Evolutionary conservation across 2,329 filamentous ascomycete species (phyloP), one percentile per base, ranked within the genome.

Genomic region (Knoxdaviesia capensis): DNA sequence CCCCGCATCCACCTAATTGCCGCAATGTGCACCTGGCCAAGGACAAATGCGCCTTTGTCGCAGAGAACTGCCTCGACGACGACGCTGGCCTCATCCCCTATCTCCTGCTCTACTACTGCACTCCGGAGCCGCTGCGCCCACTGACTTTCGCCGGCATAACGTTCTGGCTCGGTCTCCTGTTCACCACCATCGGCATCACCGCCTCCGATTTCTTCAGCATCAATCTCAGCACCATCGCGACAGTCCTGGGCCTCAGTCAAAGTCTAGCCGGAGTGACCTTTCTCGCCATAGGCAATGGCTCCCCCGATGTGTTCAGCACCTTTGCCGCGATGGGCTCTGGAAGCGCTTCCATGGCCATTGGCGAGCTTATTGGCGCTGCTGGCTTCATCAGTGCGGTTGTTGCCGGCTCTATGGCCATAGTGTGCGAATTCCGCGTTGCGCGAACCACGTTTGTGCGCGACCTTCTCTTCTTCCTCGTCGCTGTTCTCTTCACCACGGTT

Each of bases 171-270:
- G 81, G 74, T 34, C 64, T 96, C 43, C 74, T 98, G 6, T 98
- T 98, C 61, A 88, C 82, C 50, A 96, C 90, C 9, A 94, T 98
- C 48, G 90, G 90, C 45, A 94, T 98, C 48, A 90, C 90, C 9
- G 90, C 90, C 28, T 94, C 86, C 59, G 90, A 98, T 61, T 98
- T 98, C 65, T 90, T 98, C 61, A 96, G 87, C 60, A 76, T 96
- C 61, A 94, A 98, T 54, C 69, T 98, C 33, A 90, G 83, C 58
- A 96, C 90, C 8, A 90, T 98, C 51, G 79, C 90, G 28, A 79
- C 71, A 44, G 75, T 94, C 41, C 68, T 96, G 31, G 87, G 88
- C 20, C 79, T 98, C 65, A 94, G 87, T 57, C 87, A 98, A 63
- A 96, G 85, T 57, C 70, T 98, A 59, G 86, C 90, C 0, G 90